Conservation (phyloP, 2,329 filamentous ascomycete genomes). For the Cytospora schulzeri region DNA sequence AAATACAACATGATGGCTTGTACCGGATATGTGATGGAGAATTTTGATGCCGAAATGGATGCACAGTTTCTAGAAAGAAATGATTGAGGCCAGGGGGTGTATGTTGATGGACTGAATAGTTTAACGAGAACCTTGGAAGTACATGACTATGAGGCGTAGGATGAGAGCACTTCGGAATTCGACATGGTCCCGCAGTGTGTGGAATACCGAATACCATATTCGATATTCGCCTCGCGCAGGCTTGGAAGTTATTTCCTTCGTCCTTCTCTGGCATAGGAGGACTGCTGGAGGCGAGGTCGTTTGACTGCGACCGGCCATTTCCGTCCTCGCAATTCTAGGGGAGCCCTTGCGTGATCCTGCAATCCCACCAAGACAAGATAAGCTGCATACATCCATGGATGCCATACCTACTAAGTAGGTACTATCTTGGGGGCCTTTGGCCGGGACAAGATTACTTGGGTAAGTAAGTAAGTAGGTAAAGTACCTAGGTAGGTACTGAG, state of each 20-base stretch:
- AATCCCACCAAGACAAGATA: background rate
- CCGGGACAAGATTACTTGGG: background rate
- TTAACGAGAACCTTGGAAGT: too few species aligned
- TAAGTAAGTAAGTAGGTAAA: too few species aligned
- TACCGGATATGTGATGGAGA: too few species aligned
- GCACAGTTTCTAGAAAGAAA: too few species aligned
- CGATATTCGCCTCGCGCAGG: too few species aligned
- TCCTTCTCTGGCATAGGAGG: background rate
- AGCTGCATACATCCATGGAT: background rate
- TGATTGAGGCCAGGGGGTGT: too few species aligned
- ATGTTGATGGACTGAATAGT: too few species aligned
- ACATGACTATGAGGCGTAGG: too few species aligned
- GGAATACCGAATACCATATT: background rate
- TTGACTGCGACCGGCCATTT: background rate
- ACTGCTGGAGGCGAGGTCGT: background rate
- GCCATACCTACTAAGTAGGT: background rate
- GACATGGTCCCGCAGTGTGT: background rate
- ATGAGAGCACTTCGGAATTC: background rate
- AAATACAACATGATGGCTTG: too few species aligned
- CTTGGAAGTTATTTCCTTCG: background rate
- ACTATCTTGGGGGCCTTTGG: background rate
- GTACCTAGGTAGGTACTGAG: too few species aligned
- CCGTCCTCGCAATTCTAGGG: background rate
- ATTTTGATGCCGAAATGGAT: too few species aligned
- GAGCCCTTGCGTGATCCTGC: background rate